Base-by-base conservation (phyloP, 495 filamentous ascomycete genomes). In the Amphirosellinia nigrospora region DNA sequence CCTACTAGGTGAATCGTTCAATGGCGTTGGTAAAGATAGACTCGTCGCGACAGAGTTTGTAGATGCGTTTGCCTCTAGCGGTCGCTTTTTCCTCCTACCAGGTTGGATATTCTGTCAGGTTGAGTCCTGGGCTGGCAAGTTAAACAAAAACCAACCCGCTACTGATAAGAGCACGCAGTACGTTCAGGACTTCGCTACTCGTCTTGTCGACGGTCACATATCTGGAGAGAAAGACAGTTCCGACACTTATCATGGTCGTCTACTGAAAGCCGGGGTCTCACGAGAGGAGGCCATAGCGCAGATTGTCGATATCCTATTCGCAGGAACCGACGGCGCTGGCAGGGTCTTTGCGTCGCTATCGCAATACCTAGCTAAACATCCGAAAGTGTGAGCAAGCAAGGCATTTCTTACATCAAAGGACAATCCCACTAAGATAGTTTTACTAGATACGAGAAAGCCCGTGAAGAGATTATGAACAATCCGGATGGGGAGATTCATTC, bases 41-140 rank as follows among this genome's bases (percentile, higher is more conserved):
- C 74, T 80, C 71, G 74, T 72, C 23, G 82, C 75, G 21, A 80
- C 77, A 7, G 79, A 75, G 5, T 82, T 81, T 70, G 80, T 82
- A 60, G 79, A 82, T 72, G 73, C 82, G 7, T 85, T 84, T 74
- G 85, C 86, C 3, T 82, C 83, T 10, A 78, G 86, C 2, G 84
- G 84, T 4, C 75, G 84, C 0, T 85, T 86, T 68, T 85, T 85
- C 72, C 82, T 83, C 71, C 46, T 85, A 7, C 80, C 81, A 0
- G 79, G 85, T 34, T 72, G 73, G 69, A 65, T 65, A 16, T 65
- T 32, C 13, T 5, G 8, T 4, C n/a, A 19, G 1, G 62, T 65
- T 30, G 36, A 36, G 4, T 13, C 36, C 11, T 65, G 41, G 41
- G 39, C 39, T 19, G 21, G 3, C n/a, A 19, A 23, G n/a, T 19